Evolutionary conservation across 345 rosid genomes (phyloP).

Genomic region (Psidium guajava): DNA sequence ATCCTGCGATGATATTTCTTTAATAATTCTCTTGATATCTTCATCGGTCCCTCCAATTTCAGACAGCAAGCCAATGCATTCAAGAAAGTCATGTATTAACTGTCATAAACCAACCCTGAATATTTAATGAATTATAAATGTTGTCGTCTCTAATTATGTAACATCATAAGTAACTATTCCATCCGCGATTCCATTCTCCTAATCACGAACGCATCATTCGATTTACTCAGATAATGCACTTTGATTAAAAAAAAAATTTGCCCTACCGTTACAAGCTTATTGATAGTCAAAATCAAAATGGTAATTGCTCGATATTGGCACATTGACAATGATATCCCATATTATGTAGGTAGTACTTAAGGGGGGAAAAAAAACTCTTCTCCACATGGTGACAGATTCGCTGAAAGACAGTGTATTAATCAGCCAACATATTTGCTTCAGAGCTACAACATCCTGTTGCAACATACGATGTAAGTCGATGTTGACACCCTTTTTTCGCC

Average conservation of each 20-base stretch:
- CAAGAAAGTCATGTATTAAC: not conserved
- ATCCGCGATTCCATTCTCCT: not conserved
- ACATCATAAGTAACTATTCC: not conserved
- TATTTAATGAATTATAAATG: not conserved
- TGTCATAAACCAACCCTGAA: not conserved
- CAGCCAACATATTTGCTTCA: no score
- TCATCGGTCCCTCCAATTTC: not conserved
- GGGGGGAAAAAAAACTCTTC: constrained; percentile 22
- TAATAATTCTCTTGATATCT: not conserved
- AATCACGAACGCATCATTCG: not conserved
- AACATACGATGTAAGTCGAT: no score
- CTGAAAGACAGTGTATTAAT: no score
- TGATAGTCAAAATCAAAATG: not conserved
- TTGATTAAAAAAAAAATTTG: not conserved
- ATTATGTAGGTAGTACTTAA: not conserved
- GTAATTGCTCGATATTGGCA: not conserved
- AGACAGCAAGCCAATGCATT: not conserved
- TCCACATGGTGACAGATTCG: no score
- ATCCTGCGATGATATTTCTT: no score
- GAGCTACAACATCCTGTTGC: no score
- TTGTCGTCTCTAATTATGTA: not conserved
- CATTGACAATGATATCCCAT: not conserved
- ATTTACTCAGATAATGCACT: not conserved
- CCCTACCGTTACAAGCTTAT: not conserved
- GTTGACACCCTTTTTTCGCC: no score